Conservation (phyloP, 2,329 filamentous ascomycete genomes). For the Fusarium anguioides region DNA sequence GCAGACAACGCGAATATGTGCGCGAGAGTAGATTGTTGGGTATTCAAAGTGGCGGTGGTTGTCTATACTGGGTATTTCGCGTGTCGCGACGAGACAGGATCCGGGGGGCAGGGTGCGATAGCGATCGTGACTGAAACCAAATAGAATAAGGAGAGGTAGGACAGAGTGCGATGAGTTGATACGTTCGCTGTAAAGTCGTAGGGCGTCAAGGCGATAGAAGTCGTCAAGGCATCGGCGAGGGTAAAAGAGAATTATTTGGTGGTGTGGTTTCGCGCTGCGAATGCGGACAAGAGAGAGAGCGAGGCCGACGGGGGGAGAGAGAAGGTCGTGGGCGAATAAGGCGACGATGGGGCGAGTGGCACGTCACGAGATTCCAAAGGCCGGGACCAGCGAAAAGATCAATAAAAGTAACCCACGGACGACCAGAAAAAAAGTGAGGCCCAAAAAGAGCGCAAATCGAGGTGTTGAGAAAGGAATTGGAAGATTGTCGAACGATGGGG, state of each 20-base stretch:
- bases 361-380: constrained; percentile 43
- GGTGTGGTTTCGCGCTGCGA: constrained; percentile 46
- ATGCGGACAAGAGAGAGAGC: constrained; percentile 38
- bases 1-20: constrained; percentile 22
- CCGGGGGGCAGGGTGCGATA: constrained; percentile 38
- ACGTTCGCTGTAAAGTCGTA: constrained; percentile 29
- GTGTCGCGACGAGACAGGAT: constrained; percentile 45
- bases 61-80: constrained; percentile 42
- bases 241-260: constrained; percentile 28
- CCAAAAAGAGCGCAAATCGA: constrained; percentile 39
- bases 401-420: constrained; percentile 29
- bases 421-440: constrained; percentile 29
- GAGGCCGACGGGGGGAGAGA: constrained; percentile 31
- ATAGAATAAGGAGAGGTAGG: constrained; percentile 22
- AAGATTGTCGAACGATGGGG: constrained; percentile 33
- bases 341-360: constrained; percentile 45
- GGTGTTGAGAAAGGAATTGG: constrained; percentile 31
- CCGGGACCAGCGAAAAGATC: constrained; percentile 33
- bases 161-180: not conserved
- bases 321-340: constrained; percentile 40
- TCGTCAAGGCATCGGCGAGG: constrained; percentile 46
- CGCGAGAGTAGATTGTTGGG: constrained; percentile 31
- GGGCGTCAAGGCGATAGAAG: constrained; percentile 29
- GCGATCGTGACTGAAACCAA: constrained; percentile 29
- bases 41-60: constrained; percentile 27